phyloP scores from a whole-genome alignment of 2,329 filamentous ascomycete species.

The Tympanopsis confertula region DNA sequence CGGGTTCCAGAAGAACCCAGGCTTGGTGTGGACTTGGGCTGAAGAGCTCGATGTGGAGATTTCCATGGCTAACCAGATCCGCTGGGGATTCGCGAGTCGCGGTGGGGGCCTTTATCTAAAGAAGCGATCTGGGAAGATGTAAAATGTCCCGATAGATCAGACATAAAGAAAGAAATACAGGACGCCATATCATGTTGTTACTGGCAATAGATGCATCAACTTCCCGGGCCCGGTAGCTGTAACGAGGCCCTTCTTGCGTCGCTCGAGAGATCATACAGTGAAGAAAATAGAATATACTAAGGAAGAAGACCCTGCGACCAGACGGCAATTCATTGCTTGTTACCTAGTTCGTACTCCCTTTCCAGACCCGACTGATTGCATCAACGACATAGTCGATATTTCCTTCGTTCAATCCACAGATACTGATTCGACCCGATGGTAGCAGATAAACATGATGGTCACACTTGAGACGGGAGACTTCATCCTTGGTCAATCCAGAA shows the following conservation, averaged over 20 bases:
- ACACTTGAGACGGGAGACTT: slow-evolving; percentile 15
- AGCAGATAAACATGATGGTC: slow-evolving; percentile 22
- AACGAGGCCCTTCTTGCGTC: no score
- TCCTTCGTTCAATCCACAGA: slow-evolving; percentile 15
- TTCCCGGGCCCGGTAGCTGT: no score
- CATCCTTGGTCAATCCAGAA: slow-evolving; percentile 16
- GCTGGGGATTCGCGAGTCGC: slow-evolving; percentile 32
- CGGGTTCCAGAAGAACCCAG: slow-evolving; percentile 46
- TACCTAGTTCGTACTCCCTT: no score
- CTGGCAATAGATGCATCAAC: no score
- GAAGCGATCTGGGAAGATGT: background rate
- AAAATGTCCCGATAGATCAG: no score
- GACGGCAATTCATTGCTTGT: no score
- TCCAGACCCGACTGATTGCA: slow-evolving; percentile 6
- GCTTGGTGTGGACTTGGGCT: slow-evolving; percentile 41
- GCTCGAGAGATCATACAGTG: no score
- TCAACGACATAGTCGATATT: slow-evolving; percentile 10
- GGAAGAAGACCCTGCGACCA: no score
- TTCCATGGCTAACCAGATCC: slow-evolving; percentile 37
- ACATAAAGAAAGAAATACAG: no score
- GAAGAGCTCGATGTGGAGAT: slow-evolving; percentile 36
- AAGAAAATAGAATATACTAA: no score
- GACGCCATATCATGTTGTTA: no score
- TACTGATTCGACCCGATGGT: slow-evolving; percentile 16
- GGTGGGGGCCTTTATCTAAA: background rate